A percentile compares a stretch with the other conserved stretches of the same genome.
Conservation (phyloP, 129 eudicot species). For the Ambrosia artemisiifolia region DNA sequence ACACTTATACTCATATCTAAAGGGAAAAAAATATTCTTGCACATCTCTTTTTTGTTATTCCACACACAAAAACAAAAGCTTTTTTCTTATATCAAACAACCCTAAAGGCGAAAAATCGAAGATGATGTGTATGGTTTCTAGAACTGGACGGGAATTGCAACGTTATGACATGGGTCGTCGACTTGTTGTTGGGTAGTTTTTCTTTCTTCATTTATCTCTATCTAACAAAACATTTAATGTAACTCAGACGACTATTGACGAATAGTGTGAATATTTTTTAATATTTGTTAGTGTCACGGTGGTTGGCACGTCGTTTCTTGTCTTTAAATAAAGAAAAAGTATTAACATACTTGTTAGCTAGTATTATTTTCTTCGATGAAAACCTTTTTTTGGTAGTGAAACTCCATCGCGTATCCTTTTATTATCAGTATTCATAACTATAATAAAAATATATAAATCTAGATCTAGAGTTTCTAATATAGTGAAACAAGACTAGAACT, state of each 20-base stretch:
- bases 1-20: not conserved
- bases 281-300: too few relatives aligned
- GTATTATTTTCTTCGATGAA: too few relatives aligned
- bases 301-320: too few relatives aligned
- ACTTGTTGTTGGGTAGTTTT: constrained; percentile 72
- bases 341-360: too few relatives aligned
- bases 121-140: constrained; percentile 67
- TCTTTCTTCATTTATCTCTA: not conserved
- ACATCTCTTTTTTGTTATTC: not conserved
- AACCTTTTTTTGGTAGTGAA: not conserved
- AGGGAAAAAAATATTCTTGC: not conserved
- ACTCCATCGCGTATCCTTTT: not conserved
- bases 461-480: not conserved
- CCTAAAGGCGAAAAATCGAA: not conserved
- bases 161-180: constrained; percentile 69
- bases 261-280: too few relatives aligned
- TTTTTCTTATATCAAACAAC: not conserved
- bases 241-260: too few relatives aligned
- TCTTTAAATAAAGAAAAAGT: too few relatives aligned
- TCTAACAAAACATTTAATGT: too few relatives aligned
- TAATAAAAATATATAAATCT: not conserved
- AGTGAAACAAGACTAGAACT: not conserved
- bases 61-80: not conserved
- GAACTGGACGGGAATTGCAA: constrained; percentile 78
- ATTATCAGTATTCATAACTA: not conserved